These are phyloP conservation scores for Mycosphaerella sp. DNA, from an alignment of 2,329 filamentous ascomycete genomes.

Conservation along the genomic window DNA sequence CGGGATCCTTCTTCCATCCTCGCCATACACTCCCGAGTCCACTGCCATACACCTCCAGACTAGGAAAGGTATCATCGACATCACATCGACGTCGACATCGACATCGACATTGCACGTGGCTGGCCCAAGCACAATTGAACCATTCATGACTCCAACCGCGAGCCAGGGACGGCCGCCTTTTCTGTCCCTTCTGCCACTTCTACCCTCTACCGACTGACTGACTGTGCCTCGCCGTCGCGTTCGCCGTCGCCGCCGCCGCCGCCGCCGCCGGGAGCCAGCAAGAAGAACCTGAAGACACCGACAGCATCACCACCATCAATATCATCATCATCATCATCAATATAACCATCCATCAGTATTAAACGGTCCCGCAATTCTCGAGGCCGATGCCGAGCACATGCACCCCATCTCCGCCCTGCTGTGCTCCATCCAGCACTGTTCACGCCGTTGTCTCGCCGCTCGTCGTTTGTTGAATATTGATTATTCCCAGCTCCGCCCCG, in stretches of 20 bases:
- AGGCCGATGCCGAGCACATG: conserved; percentile 1
- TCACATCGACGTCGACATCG: no score
- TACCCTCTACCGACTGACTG: no score
- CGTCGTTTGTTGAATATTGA: background rate
- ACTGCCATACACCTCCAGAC: no score
- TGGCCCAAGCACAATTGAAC: background rate
- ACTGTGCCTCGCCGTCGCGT: background rate
- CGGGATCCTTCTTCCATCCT: no score
- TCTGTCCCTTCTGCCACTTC: conserved; percentile 7
- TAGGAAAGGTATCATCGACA: no score
- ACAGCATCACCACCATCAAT: background rate
- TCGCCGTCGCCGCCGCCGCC: background rate
- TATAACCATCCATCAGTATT: no score
- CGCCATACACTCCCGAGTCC: no score
- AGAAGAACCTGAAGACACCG: background rate
- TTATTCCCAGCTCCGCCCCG: background rate
- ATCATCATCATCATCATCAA: background rate
- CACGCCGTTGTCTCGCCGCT: background rate
- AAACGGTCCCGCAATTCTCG: conserved; percentile 2
- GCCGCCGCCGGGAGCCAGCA: background rate
- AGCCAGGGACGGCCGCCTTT: conserved; percentile 2
- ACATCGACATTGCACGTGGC: conserved; percentile 1
- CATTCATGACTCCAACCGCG: background rate
- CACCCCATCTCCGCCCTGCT: background rate
- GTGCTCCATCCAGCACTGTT: background rate